A percentile compares a stretch with the other conserved stretches of the same genome.
Evolutionary conservation across 768 basidiomycete species (phyloP).

Genomic region (Solioccasus polychromus): DNA sequence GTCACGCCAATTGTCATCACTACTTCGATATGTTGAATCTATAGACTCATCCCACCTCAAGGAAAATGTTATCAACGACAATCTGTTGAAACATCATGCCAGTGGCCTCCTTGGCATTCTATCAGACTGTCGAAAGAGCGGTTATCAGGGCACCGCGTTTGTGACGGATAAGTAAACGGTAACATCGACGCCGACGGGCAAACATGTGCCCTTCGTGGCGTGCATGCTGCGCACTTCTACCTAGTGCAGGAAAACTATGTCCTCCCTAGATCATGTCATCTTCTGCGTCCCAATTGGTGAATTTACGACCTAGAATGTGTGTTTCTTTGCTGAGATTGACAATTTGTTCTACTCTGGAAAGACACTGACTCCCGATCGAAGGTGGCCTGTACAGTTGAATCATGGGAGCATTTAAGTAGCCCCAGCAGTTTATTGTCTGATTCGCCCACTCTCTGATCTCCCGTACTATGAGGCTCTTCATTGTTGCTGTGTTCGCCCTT

Average conservation of each 20-base stretch:
- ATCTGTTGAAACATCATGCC: too few species aligned
- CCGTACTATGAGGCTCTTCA: slow-evolving; percentile 8
- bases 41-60: slow-evolving; percentile 11
- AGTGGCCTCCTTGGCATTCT: too few species aligned
- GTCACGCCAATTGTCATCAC: neutral
- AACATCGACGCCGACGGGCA: neutral
- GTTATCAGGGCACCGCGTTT: neutral
- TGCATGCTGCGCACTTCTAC: too few species aligned
- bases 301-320: too few species aligned
- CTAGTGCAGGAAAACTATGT: neutral
- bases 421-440: neutral
- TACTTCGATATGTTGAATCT: neutral
- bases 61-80: neutral
- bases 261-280: neutral
- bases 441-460: neutral
- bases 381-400: too few species aligned
- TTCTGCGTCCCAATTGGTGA: neutral
- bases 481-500: slow-evolving; percentile 8
- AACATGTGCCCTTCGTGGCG: neutral
- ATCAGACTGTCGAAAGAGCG: too few species aligned
- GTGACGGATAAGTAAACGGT: neutral
- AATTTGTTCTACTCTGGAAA: neutral
- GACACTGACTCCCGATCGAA: too few species aligned
- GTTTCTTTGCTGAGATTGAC: neutral
- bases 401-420: slow-evolving; percentile 2